Base-by-base conservation (phyloP, 2,329 filamentous ascomycete genomes). In the Clonostachys rosea region DNA sequence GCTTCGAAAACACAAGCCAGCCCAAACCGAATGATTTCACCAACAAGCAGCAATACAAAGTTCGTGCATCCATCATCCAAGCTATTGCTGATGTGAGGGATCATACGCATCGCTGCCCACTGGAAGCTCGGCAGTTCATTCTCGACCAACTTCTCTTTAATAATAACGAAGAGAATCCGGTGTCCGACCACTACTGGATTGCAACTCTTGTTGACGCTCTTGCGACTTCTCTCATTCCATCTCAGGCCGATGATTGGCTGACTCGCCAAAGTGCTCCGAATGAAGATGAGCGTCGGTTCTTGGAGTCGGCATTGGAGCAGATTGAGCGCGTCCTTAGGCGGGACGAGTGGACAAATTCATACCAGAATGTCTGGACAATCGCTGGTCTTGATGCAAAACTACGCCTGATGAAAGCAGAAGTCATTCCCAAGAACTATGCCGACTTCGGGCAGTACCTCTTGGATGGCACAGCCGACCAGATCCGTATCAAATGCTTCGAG, bases 81-180 rank as follows among this genome's bases (percentile, higher is more conserved):
- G 87, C 91, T 7, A 86, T 99, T 53, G 82, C 91, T 4, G 79
- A 81, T 52, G 82, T 97, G 43, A 83, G 90, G 44, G 86, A 92
- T 58, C 78, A 84, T 47, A 68, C 61, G 6, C 88, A 90, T 36
- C 86, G 83, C 57, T 91, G 91, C 46, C 91, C 92, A 0, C 75
- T 86, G 59, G 76, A 84, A 45, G 90, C 90, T 6, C 88, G 91
- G 48, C 79, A 81, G 37, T 95, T 96, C 63, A 80, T 99, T 43
- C 79, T 95, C 18, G 91, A 96, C 56, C 88, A 95, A 60, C 74
- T 99, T 34, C 86, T 88, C 43, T 92, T 91, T 70, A 99, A 99
- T 61, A 91, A 99, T 67, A 99, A 99, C 61, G 85, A 87, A 3
- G 86, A 88, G 50, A 99, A 99, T 57, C 69, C 85, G 44, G 95